Conservation (phyloP, 2,329 filamentous ascomycete genomes). For the Fusarium burgessii region DNA sequence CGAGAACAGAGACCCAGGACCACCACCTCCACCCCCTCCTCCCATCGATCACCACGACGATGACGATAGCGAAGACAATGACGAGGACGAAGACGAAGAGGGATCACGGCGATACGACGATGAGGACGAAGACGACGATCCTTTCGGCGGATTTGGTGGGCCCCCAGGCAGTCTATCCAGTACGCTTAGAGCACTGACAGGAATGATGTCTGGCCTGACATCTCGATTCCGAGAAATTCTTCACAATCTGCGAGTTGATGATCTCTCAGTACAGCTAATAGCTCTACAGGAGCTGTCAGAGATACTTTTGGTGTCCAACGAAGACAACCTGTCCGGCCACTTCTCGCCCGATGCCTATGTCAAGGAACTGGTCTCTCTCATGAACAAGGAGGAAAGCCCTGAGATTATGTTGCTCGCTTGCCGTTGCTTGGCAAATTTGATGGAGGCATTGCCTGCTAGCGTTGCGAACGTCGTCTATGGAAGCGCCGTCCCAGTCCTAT, state of each 20-base stretch:
- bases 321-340: conserved; percentile 94
- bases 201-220: conserved; percentile 90
- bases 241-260: conserved; percentile 81
- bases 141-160: conserved; percentile 76
- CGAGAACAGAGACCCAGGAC: conserved; percentile 59
- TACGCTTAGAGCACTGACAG: conserved; percentile 87
- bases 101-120: conserved; percentile 61
- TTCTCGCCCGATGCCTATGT: conserved; percentile 96
- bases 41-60: conserved; percentile 53
- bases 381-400: conserved; percentile 95
- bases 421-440: conserved; percentile 93
- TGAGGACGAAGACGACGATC: conserved; percentile 76
- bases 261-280: conserved; percentile 90
- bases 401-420: conserved; percentile 98
- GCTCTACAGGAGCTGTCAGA: conserved; percentile 94
- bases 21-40: conserved; percentile 58
- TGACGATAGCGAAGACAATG: conserved; percentile 53
- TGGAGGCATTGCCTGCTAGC: conserved; percentile 94
- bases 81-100: conserved; percentile 51
- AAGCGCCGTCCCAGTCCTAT: conserved; percentile 93
- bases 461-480: conserved; percentile 97
- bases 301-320: conserved; percentile 91
- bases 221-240: conserved; percentile 83
- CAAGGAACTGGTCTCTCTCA: conserved; percentile 90
- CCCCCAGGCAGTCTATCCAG: conserved; percentile 74